A percentile compares a stretch with the other conserved stretches of the same genome.
Evolutionary conservation across 2,329 filamentous ascomycete species (phyloP).

Genomic region (Cadophora gregata): DNA sequence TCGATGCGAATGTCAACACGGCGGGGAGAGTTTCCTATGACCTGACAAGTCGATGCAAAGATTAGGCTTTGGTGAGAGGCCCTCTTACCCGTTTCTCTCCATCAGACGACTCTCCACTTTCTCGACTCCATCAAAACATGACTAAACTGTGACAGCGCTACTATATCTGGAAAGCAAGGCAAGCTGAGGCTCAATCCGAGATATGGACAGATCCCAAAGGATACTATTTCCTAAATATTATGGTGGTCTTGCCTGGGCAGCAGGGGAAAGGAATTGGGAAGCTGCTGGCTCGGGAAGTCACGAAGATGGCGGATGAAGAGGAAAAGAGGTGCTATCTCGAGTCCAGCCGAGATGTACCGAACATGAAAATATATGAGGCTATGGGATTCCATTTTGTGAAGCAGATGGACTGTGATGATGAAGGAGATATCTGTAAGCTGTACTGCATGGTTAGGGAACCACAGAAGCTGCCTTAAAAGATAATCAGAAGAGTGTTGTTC

Average conservation of each 20-base stretch:
- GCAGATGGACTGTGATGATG: conserved; percentile 71
- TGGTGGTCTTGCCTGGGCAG: conserved; percentile 68
- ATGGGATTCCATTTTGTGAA: conserved; percentile 71
- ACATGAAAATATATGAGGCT: conserved; percentile 72
- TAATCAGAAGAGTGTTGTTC: background rate
- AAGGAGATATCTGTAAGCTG: conserved; percentile 60
- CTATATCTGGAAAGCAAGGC: conserved; percentile 73
- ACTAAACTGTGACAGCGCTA: conserved; percentile 56
- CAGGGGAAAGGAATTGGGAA: conserved; percentile 72
- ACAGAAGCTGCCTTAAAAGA: conserved; percentile 23
- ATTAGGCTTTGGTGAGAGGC: background rate
- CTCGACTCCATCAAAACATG: background rate
- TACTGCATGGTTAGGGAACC: conserved; percentile 56
- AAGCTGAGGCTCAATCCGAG: conserved; percentile 63
- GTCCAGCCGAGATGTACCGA: conserved; percentile 70
- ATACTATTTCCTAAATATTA: conserved; percentile 80
- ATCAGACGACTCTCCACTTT: too few relatives aligned
- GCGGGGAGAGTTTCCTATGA: background rate
- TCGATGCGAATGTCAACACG: background rate
- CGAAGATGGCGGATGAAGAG: conserved; percentile 67
- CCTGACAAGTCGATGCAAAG: background rate
- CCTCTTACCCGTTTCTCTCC: background rate
- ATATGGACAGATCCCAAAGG: conserved; percentile 70
- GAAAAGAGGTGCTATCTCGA: conserved; percentile 72
- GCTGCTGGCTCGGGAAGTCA: conserved; percentile 67